Conservation (phyloP, 2,329 filamentous ascomycete genomes). For the Setomelanomma holmii region DNA sequence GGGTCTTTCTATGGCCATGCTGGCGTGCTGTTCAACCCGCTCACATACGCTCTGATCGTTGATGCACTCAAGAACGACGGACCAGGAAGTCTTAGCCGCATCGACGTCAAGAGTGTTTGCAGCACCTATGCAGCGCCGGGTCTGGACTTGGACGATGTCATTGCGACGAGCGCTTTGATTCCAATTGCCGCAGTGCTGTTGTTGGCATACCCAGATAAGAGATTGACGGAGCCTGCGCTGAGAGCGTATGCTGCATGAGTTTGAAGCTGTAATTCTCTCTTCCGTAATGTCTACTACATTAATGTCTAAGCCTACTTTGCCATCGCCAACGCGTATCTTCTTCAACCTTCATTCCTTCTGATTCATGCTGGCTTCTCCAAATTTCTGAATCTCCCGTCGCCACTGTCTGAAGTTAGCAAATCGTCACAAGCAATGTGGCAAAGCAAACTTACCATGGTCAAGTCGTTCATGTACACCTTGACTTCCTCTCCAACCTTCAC, state of each 20-base stretch:
- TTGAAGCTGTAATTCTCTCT: background rate
- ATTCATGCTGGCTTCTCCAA: too few relatives aligned
- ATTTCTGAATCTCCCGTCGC: too few relatives aligned
- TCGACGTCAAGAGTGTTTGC: conserved; percentile 54
- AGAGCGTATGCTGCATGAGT: conserved; percentile 46
- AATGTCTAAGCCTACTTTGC: too few relatives aligned
- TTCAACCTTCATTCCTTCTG: too few relatives aligned
- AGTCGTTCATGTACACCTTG: too few relatives aligned
- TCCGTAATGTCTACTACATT: background rate
- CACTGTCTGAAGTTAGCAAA: too few relatives aligned
- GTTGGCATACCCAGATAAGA: conserved; percentile 36
- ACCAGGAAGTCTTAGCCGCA: conserved; percentile 49
- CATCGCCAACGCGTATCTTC: too few relatives aligned
- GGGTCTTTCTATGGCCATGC: conserved; percentile 60
- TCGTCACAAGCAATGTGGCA: too few relatives aligned
- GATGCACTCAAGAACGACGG: conserved; percentile 60
- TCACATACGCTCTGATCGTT: conserved; percentile 54
- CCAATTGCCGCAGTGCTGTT: conserved; percentile 48
- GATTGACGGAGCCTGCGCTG: conserved; percentile 51
- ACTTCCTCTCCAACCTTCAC: too few relatives aligned
- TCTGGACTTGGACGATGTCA: conserved; percentile 53
- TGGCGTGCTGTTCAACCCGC: conserved; percentile 58
- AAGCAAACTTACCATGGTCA: too few relatives aligned
- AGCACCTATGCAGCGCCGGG: conserved; percentile 46
- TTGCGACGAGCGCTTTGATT: conserved; percentile 55